Evolutionary conservation across 2,329 filamentous ascomycete species (phyloP), one percentile per base, ranked within the genome.

Genomic region (Aspergillus luchuensis): DNA sequence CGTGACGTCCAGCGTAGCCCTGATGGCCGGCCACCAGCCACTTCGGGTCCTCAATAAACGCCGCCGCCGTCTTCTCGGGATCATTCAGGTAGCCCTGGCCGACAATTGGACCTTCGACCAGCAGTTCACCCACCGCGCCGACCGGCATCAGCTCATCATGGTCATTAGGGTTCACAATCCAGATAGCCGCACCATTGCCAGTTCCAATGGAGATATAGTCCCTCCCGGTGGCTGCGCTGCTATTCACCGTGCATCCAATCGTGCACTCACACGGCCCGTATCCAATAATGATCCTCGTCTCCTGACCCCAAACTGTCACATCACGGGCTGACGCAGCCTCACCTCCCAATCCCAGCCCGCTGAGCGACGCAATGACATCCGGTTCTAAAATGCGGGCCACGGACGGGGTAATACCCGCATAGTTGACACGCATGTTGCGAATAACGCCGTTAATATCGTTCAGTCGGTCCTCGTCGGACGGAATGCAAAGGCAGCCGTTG

Each of bases 401-500:
- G 0, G 85, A 80, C 0, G 86, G 82, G 0, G 87, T 89, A 70
- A 89, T 80, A 65, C 85, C 84, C 0, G 80, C 82, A 77, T 82
- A 84, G 45, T 81, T 84, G 38, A 83, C 80, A 6, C 78, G 72
- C 78, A 84, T 83, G 0, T 76, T 70, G 3, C 79, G 78, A 36
- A 87, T 82, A 1, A 79, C 79, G 0, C 77, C 79, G 2, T 78
- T 74, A 13, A 87, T 79, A 57, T 85, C 79, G 53, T 80, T 78
- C 1, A 81, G 63, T 45, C 81, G 75, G 60, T 85, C 81, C 4
- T 78, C 69, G 0, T 81, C 74, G 0, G 81, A 80, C 0, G 86
- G 85, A 1, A 88, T 79, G 59, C 86, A 88, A 7, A 89, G 78
- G 45, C 84, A 87, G 0, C 84, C 86, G 5, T 86, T 86, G 36